Evolutionary conservation across 2,329 filamentous ascomycete species (phyloP), one percentile per base, ranked within the genome.

Genomic region (Blastomyces emzantsi): DNA sequence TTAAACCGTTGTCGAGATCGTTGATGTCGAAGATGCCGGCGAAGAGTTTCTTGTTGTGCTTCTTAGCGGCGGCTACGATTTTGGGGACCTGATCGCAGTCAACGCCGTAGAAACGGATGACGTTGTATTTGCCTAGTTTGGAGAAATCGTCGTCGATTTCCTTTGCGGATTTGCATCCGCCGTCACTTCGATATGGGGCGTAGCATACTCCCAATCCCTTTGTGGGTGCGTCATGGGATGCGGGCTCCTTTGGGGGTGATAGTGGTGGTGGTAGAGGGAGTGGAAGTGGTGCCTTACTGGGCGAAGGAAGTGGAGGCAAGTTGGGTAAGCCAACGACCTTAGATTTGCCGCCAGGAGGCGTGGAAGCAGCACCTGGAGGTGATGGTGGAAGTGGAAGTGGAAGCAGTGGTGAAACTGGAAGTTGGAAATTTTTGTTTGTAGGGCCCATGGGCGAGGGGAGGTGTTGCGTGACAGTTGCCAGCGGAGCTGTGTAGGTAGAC

Each of bases 91-190:
- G 88, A 70, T 90, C 79, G 74, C 91, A 95, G 74, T 92, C 90
- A 64, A 86, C 85, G 61, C 90, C 91, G 72, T 96, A 96, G 71
- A 90, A 83, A 60, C 92, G 89, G 62, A 95, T 78, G 45, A 86
- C 75, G 22, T 80, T 80, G 75, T 88, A 92, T 17, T 76, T 74
- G 36, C 85, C 78, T 61, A 86, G 76, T 57, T 75, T 76, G 19
- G 77, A 76, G 68, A 94, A 84, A 70, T 96, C 90, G 25, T 76
- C 72, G 65, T 83, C 79, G 61, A 95, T 81, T 68, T 90, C 79
- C 1, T 78, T 76, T 62, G 81, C 77, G 6, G 82, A 79, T 74
- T 93, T 94, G 82, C 90, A 95, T 63, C 76, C 76, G 39, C 83
- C 79, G 64, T 83, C 80, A 55, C 69, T 73, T 61, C 79, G 80